These are phyloP conservation scores for Fusarium citri DNA, from an alignment of 2,329 filamentous ascomycete genomes.

Conservation along the genomic window DNA sequence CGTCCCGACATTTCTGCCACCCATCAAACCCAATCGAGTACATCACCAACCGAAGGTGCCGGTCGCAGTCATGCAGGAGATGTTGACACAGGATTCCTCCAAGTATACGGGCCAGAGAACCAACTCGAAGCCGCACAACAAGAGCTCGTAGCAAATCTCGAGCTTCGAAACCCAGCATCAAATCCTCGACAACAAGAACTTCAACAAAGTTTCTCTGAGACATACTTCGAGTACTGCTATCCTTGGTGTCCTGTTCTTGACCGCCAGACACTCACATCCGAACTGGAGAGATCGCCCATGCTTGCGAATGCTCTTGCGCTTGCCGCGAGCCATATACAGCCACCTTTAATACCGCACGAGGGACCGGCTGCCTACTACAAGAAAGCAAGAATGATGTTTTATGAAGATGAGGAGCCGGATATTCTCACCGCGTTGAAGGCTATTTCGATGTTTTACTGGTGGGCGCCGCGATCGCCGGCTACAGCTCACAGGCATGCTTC, in stretches of 20 bases:
- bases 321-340: slow-evolving; percentile 56
- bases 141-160: slow-evolving; percentile 45
- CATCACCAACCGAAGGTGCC: slow-evolving; percentile 35
- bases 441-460: slow-evolving; percentile 58
- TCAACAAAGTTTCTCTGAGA: slow-evolving; percentile 56
- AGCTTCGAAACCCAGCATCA: slow-evolving; percentile 34
- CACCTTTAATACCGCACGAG: slow-evolving; percentile 54
- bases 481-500: slow-evolving; percentile 54
- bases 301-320: slow-evolving; percentile 55
- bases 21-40: slow-evolving; percentile 27
- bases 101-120: slow-evolving; percentile 51
- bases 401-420: slow-evolving; percentile 55
- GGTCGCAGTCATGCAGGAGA: slow-evolving; percentile 48
- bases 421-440: slow-evolving; percentile 52
- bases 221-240: slow-evolving; percentile 57
- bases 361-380: slow-evolving; percentile 55
- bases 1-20: not conserved
- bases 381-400: slow-evolving; percentile 55
- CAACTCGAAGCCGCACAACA: slow-evolving; percentile 48
- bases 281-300: slow-evolving; percentile 50
- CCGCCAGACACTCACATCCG: slow-evolving; percentile 45
- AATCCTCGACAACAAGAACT: slow-evolving; percentile 44
- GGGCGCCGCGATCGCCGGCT: slow-evolving; percentile 54
- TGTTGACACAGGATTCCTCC: slow-evolving; percentile 51
- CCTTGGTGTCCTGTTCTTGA: slow-evolving; percentile 58